phyloP scores from a whole-genome alignment of 2,329 filamentous ascomycete species.

The Botryotinia narcissicola region DNA sequence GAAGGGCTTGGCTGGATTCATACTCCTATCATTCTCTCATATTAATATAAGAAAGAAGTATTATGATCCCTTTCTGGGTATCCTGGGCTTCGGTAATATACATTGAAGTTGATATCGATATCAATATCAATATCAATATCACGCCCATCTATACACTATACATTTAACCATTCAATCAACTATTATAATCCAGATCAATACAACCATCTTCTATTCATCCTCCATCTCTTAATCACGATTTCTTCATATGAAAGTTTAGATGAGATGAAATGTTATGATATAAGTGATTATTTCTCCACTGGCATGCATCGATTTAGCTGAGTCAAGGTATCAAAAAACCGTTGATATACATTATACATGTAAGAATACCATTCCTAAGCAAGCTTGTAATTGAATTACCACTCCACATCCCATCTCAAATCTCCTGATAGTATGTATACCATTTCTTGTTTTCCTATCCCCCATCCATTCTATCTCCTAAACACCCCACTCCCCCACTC shows the following conservation, averaged over 20 bases:
- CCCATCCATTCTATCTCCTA: too few species aligned
- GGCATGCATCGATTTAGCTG: rapidly evolving
- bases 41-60: too few species aligned
- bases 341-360: too few species aligned
- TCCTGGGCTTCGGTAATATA: neutral
- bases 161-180: neutral
- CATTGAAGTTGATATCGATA: too few species aligned
- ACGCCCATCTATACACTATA: too few species aligned
- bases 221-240: neutral
- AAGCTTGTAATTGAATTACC: too few species aligned
- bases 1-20: neutral
- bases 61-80: too few species aligned
- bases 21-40: neutral
- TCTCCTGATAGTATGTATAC: neutral
- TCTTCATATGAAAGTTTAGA: neutral
- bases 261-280: neutral
- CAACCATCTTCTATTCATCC: neutral
- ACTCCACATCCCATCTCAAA: neutral
- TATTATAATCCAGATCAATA: neutral
- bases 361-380: too few species aligned
- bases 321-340: too few species aligned
- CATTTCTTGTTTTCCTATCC: too few species aligned
- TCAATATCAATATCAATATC: too few species aligned
- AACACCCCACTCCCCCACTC: neutral
- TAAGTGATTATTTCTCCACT: rapidly evolving